Conservation (phyloP, 2,329 filamentous ascomycete species). For the Alternaria metachromatica region DNA sequence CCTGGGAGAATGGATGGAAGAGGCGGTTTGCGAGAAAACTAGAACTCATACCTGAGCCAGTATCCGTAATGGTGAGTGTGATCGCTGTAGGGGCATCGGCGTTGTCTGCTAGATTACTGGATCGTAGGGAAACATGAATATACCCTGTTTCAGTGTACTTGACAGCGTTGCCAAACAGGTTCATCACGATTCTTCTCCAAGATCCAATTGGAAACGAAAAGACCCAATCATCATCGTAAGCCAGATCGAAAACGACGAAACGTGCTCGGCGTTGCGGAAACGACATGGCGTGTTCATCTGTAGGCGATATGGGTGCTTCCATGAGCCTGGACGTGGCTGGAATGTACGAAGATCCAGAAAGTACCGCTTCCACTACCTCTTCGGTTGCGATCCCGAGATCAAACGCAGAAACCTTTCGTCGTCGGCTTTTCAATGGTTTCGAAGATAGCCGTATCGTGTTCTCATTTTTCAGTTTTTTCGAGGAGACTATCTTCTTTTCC, state of each 20-base stretch:
- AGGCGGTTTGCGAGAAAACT: conserved; percentile 40
- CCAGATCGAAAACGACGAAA: conserved; percentile 38
- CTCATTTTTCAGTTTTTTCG: conserved; percentile 33
- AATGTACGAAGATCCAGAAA: conserved; percentile 44
- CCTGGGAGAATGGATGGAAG: conserved; percentile 47
- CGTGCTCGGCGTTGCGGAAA: conserved; percentile 23
- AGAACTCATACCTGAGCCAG: conserved; percentile 44
- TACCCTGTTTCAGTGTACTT: conserved; percentile 45
- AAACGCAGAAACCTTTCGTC: conserved; percentile 24
- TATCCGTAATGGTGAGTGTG: conserved; percentile 47
- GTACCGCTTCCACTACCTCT: conserved; percentile 35
- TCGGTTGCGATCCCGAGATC: conserved; percentile 28
- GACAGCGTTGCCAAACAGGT: conserved; percentile 47
- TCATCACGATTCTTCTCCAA: conserved; percentile 48
- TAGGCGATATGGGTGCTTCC: conserved; percentile 10
- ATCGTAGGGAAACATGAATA: conserved; percentile 35
- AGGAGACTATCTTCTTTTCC: conserved; percentile 47
- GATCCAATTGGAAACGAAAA: conserved; percentile 50
- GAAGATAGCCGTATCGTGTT: conserved; percentile 38
- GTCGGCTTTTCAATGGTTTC: conserved; percentile 38
- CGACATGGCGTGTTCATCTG: neutral
- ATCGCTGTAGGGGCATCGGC: conserved; percentile 18
- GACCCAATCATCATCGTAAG: conserved; percentile 47
- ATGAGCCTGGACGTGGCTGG: conserved; percentile 16
- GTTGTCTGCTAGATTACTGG: neutral